Conservation (phyloP, 2,329 filamentous ascomycete species). For the Diatrype stigma region DNA sequence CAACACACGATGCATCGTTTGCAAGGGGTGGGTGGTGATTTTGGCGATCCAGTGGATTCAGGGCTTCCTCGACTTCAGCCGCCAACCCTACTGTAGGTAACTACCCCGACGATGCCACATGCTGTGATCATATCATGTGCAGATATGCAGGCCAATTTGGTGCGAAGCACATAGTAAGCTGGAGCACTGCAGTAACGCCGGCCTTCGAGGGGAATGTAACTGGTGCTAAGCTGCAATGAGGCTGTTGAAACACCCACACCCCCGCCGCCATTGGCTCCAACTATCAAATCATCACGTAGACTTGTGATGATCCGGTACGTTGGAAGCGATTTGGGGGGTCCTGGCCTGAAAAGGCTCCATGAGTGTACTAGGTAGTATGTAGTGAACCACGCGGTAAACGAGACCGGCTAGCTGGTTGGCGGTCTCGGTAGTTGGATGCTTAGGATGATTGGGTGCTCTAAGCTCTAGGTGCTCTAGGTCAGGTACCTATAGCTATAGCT, state of each 20-base stretch:
- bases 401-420: too few species aligned
- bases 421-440: too few species aligned
- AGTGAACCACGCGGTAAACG: background rate
- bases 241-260: constrained; percentile 1
- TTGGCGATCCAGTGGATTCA: too few species aligned
- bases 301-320: background rate
- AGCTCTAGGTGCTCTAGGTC: too few species aligned
- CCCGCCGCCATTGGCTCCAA: background rate
- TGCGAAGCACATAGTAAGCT: background rate
- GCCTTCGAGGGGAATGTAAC: background rate
- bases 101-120: background rate
- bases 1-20: too few species aligned
- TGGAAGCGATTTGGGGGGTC: background rate
- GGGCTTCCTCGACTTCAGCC: background rate
- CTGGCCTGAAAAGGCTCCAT: background rate
- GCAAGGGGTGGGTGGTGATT: background rate
- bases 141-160: background rate
- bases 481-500: too few species aligned
- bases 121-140: background rate
- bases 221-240: background rate
- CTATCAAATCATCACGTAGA: background rate
- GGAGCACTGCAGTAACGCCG: background rate
- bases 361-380: background rate
- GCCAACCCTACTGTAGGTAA: background rate
- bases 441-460: too few species aligned